Evolutionary conservation across 306 rosid genomes (phyloP), one percentile per base, ranked within the genome.

Genomic region (Malus orientalis): DNA sequence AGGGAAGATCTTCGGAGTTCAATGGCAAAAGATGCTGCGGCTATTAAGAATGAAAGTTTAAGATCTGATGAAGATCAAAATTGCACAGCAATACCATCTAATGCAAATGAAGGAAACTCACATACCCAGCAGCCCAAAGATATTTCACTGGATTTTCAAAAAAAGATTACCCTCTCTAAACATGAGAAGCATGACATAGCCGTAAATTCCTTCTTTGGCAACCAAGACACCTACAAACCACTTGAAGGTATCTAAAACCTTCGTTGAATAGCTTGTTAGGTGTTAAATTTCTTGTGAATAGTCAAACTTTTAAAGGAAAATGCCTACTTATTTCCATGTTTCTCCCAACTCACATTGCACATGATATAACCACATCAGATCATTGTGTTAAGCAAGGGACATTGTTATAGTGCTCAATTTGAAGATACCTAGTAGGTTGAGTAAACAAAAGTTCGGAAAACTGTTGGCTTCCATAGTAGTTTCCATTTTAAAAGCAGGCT

Each of bases 1-100:
- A 87, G 97, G 79, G 97, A 94, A 89, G 96, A 90, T 65, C 89
- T 94, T 71, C 85, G 98, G 69, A 73, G 74, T 86, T 89, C 96
- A 70, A 91, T 94, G 98, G 95, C 95, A 80, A 94, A 88, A 84
- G 96, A 92, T 75, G 82, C 83, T 74, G 85, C 84, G 74, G 79
- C 91, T 38, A 89, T 94, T 69, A 92, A 90, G 74, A 94, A 89
- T 78, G 97, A 94, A 88, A 86, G 91, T 78, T 85, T 94, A 59
- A 86, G 84, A 80, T 84, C 79, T 74, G 72, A 64, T 62, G 90
- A 80, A 80, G 88, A 85, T 77, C 81, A 77, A 57, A 71, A 82
- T 69, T 4, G 54, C 44, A 57, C 23, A 70, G 86, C 65, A 53
- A 78, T 42, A 23, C 53, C 69, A 58, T 78, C 88, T 58, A 73